Conservation (phyloP, 83 land plant species). For the Thuja plicata region DNA sequence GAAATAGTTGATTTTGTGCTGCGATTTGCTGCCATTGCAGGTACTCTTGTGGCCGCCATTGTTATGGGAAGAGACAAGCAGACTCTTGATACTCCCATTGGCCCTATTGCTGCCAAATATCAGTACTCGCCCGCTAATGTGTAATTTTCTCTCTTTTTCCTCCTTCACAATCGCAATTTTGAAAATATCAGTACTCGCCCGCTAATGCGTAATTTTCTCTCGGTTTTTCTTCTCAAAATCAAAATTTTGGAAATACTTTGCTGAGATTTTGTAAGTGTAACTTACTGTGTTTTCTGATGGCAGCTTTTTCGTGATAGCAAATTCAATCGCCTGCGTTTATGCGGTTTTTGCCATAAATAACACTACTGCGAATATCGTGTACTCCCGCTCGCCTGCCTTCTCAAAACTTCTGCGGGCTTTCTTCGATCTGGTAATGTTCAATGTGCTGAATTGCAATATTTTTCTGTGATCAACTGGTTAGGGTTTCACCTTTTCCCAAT, state of each 20-base stretch:
- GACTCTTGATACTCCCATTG: background rate
- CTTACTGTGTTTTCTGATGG: background rate
- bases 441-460: too few species aligned
- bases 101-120: background rate
- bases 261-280: background rate
- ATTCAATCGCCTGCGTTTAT: slow-evolving; percentile 6
- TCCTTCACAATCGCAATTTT: background rate
- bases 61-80: slow-evolving; percentile 12
- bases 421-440: background rate
- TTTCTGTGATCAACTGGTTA: too few species aligned
- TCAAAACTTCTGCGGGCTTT: background rate
- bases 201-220: background rate
- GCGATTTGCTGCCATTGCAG: background rate
- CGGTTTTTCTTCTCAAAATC: background rate
- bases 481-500: too few species aligned
- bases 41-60: background rate
- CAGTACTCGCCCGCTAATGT: background rate
- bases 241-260: background rate
- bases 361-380: background rate
- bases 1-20: background rate
- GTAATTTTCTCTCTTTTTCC: background rate
- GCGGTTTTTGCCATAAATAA: background rate
- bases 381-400: background rate
- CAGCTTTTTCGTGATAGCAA: slow-evolving; percentile 6
- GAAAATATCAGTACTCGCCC: background rate